Base-by-base conservation (phyloP, 1,284 basidiomycete genomes). In the Heterobasidion annosum region DNA sequence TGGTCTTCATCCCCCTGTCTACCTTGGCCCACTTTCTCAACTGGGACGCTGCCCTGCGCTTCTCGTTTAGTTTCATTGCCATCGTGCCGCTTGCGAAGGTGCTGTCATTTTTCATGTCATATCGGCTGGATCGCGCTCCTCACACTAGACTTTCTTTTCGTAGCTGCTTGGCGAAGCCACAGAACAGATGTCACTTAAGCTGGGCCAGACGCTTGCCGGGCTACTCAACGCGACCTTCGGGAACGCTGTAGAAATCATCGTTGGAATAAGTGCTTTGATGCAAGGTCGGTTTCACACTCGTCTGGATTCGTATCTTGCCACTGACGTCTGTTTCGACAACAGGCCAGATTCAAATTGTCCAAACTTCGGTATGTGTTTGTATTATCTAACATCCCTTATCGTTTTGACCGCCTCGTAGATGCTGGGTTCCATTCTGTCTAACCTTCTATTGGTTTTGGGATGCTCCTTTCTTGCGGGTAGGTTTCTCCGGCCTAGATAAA, bases 21-120 rank as follows among this genome's bases (percentile, higher is more conserved):
- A 70, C 84, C 48, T 55, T 85, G 18, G 75, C 89, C 40, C 80
- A 88, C 66, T 69, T 76, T 58, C 62, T 79, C 15, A 63, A 82
- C 60, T 91, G 88, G 89, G 87, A 91, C 70, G 87, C 88, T n/a
- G 85, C 81, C 8, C 74, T 88, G 45, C 81, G 89, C n/a, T 96
- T 95, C 64, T 70, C 72, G 6, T 88, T 91, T 65, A 90, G 87
- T 57, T 96, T 95, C 68, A 65, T 93, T 43, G 88, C 91, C 7
- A 93, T 96, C 61, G 77, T 95, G 53, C 92, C 92, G n/a, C 76
- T 95, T 37, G 89, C 89, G 44, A 86, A 88, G 72, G 88, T 86
- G 59, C 9, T 40, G 68, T 61, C 51, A 18, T 6, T 33, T 44
- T 18, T 25, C 12, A 32, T 42, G 50, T 46, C 37, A 46, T 40